Conservation (phyloP, 306 rosid species). For the Lathyrus sativus region DNA sequence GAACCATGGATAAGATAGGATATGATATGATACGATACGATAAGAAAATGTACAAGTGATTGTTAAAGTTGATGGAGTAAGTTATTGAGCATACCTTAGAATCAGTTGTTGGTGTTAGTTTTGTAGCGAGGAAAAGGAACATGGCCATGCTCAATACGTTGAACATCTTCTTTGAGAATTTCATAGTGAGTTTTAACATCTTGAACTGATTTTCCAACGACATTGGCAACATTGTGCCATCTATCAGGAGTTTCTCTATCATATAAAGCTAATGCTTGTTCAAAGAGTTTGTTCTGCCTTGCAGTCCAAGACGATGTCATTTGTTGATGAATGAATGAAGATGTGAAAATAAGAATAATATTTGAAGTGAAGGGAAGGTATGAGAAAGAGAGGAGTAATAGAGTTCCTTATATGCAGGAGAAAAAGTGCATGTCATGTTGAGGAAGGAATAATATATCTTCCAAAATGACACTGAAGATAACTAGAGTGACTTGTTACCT, state of each 20-base stretch:
- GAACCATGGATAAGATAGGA: slow-evolving; percentile 45
- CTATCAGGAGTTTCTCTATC: slow-evolving; percentile 74
- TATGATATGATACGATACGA: neutral
- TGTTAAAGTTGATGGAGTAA: slow-evolving; percentile 31
- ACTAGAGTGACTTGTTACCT: slow-evolving; percentile 49
- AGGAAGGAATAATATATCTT: slow-evolving; percentile 38
- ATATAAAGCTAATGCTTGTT: slow-evolving; percentile 68
- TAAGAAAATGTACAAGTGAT: slow-evolving; percentile 18
- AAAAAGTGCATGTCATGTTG: slow-evolving; percentile 14
- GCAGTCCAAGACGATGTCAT: slow-evolving; percentile 81
- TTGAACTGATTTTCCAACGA: slow-evolving; percentile 69
- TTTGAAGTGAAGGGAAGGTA: slow-evolving; percentile 37
- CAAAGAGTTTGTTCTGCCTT: slow-evolving; percentile 68
- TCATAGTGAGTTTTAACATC: slow-evolving; percentile 80
- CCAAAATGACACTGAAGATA: slow-evolving; percentile 47
- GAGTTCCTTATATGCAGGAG: slow-evolving; percentile 72
- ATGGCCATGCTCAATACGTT: slow-evolving; percentile 66
- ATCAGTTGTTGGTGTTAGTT: slow-evolving; percentile 35
- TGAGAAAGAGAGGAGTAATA: slow-evolving; percentile 39
- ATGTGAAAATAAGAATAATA: neutral
- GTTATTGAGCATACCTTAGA: slow-evolving; percentile 33
- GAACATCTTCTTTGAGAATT: slow-evolving; percentile 68
- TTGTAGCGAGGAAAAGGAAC: slow-evolving; percentile 69
- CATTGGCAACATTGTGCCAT: slow-evolving; percentile 78
- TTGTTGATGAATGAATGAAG: neutral